phyloP scores from a whole-genome alignment of 75 land plant species.

The Azolla pinnata region DNA sequence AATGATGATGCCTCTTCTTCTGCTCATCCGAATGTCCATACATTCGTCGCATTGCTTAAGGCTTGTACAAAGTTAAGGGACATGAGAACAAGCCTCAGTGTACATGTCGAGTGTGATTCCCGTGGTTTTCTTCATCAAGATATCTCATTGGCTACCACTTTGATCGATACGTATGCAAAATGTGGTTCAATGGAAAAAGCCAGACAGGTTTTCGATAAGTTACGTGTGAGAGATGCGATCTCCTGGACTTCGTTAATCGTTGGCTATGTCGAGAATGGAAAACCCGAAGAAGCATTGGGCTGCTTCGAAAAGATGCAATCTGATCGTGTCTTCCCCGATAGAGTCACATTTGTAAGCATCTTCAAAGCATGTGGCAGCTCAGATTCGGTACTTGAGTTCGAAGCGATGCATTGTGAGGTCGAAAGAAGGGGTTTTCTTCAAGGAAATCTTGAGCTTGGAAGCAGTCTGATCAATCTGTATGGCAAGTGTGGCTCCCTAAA shows the following conservation, averaged over 20 bases:
- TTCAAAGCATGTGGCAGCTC: conserved; percentile 44
- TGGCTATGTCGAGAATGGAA: conserved; percentile 41
- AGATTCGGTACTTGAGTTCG: conserved; percentile 34
- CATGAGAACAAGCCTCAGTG: conserved; percentile 34
- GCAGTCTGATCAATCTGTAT: conserved; percentile 51
- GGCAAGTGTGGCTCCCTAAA: conserved; percentile 37
- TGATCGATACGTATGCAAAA: conserved; percentile 66
- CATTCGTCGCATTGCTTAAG: conserved; percentile 21
- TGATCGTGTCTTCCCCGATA: conserved; percentile 30
- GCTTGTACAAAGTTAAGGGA: conserved; percentile 30
- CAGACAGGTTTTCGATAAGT: conserved; percentile 30
- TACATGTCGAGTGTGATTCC: conserved; percentile 40
- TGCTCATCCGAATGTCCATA: background rate
- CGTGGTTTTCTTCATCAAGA: conserved; percentile 11
- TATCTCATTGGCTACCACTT: conserved; percentile 44
- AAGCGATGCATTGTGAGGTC: conserved; percentile 34
- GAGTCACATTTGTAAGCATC: conserved; percentile 44
- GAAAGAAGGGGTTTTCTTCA: background rate
- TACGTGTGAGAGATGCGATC: conserved; percentile 33
- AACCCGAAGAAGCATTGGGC: conserved; percentile 26
- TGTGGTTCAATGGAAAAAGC: conserved; percentile 42
- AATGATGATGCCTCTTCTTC: no score
- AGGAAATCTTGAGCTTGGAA: conserved; percentile 40
- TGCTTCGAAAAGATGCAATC: conserved; percentile 41
- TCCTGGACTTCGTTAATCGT: conserved; percentile 68